Evolutionary conservation across 2,329 filamentous ascomycete species (phyloP).

Genomic region (Verticillium zaregamsianum): DNA sequence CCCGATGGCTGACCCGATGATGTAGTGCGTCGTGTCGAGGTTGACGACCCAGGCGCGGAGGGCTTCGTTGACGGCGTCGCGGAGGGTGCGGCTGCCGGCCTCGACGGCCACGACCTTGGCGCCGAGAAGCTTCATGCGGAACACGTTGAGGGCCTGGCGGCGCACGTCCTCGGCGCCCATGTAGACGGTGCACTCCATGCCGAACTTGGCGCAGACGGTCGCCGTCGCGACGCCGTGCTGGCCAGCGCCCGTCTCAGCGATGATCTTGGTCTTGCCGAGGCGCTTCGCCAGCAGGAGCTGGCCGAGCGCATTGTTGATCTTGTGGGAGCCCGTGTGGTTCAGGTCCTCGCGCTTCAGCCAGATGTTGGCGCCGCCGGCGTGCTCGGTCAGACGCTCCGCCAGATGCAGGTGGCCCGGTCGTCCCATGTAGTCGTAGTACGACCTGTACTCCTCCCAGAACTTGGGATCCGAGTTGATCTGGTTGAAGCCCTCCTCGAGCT

Average conservation of each 20-base stretch:
- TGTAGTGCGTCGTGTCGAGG: conserved; percentile 93
- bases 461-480: conserved; percentile 78
- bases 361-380: conserved; percentile 90
- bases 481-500: conserved; percentile 90
- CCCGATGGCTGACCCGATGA: conserved; percentile 95
- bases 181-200: conserved; percentile 96
- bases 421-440: conserved; percentile 97
- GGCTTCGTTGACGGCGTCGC: conserved; percentile 92
- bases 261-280: conserved; percentile 93
- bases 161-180: conserved; percentile 98
- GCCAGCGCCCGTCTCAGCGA: conserved; percentile 94
- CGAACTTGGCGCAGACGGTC: conserved; percentile 96
- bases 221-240: conserved; percentile 98
- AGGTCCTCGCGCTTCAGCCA: conserved; percentile 97
- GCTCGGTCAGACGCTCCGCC: conserved; percentile 80
- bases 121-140: conserved; percentile 94
- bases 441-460: conserved; percentile 97
- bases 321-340: conserved; percentile 97
- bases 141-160: conserved; percentile 94
- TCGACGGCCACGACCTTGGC: conserved; percentile 91
- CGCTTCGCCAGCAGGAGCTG: conserved; percentile 83
- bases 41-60: conserved; percentile 90
- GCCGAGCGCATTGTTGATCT: conserved; percentile 98
- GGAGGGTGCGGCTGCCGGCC: conserved; percentile 77
- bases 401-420: conserved; percentile 88